These are phyloP conservation scores for Lactarius pseudohatsudake DNA, from an alignment of 768 basidiomycete species.

Conservation along the genomic window DNA sequence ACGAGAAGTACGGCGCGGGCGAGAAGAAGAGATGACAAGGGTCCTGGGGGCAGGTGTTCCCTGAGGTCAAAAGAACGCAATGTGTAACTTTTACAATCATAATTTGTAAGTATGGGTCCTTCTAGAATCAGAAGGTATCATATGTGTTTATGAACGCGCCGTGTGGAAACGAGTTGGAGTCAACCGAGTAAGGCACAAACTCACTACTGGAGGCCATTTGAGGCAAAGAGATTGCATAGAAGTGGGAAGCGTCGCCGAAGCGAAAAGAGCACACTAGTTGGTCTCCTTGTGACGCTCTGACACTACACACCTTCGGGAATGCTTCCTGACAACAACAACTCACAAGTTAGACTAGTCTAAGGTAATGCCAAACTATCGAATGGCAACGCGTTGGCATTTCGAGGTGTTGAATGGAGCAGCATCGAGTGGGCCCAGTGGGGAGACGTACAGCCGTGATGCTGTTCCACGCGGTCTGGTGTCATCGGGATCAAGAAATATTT, in stretches of 20 bases:
- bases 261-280: neutral
- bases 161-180: neutral
- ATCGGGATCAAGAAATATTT: neutral
- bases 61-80: neutral
- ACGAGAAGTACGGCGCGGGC: neutral
- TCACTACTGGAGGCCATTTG: neutral
- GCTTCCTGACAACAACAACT: neutral
- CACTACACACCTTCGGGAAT: neutral
- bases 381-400: neutral
- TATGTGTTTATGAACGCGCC: neutral
- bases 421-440: neutral
- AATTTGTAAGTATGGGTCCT: neutral
- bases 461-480: neutral
- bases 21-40: too few relatives aligned
- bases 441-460: neutral
- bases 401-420: too few relatives aligned
- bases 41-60: too few relatives aligned
- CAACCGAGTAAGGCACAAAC: neutral
- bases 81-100: neutral
- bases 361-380: neutral
- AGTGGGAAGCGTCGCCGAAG: neutral
- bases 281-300: neutral
- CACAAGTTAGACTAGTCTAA: neutral
- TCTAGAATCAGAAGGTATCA: neutral
- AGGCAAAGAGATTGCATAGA: neutral